Evolutionary conservation across 345 rosid genomes (phyloP).

Genomic region (Melastoma malabathricum): DNA sequence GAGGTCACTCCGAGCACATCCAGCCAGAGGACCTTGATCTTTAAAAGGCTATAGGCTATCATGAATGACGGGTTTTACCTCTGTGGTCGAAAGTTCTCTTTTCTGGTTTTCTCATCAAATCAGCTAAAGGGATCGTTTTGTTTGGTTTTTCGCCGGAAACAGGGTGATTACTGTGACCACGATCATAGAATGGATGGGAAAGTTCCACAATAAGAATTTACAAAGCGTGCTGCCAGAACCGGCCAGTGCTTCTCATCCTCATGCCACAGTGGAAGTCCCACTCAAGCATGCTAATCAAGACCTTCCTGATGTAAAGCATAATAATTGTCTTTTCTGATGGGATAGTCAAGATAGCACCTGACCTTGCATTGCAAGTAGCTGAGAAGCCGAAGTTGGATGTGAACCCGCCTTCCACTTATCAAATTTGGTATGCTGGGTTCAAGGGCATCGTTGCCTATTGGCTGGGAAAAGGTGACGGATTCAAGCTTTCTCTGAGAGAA

Average conservation of each 20-base stretch:
- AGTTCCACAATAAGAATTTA: constrained; percentile 46
- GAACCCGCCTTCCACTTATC: constrained; percentile 60
- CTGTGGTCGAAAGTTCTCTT: constrained; percentile 68
- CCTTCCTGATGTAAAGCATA: constrained; percentile 54
- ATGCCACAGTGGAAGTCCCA: constrained; percentile 71
- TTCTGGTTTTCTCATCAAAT: constrained; percentile 86
- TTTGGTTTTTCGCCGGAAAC: constrained; percentile 90
- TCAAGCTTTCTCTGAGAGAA: constrained; percentile 46
- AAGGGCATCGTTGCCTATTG: constrained; percentile 91
- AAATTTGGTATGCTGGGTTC: constrained; percentile 83
- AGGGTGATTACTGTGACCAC: constrained; percentile 24
- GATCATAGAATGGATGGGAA: constrained; percentile 74
- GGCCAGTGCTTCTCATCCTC: constrained; percentile 92
- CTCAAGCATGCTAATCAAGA: constrained; percentile 23
- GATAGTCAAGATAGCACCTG: constrained; percentile 70
- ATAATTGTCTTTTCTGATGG: constrained; percentile 66
- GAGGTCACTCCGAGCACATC: constrained; percentile 32
- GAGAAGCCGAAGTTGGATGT: constrained; percentile 47
- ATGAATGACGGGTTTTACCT: constrained; percentile 59
- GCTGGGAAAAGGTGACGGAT: constrained; percentile 54
- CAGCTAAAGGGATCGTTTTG: constrained; percentile 84
- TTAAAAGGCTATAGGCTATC: constrained; percentile 52
- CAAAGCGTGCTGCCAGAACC: constrained; percentile 93
- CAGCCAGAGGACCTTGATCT: constrained; percentile 56
- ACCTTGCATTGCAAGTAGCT: constrained; percentile 65